A percentile compares a stretch with the other conserved stretches of the same genome.
Evolutionary conservation across 805 yeast species (phyloP).

Genomic region (Lipomyces yamanashiensis): DNA sequence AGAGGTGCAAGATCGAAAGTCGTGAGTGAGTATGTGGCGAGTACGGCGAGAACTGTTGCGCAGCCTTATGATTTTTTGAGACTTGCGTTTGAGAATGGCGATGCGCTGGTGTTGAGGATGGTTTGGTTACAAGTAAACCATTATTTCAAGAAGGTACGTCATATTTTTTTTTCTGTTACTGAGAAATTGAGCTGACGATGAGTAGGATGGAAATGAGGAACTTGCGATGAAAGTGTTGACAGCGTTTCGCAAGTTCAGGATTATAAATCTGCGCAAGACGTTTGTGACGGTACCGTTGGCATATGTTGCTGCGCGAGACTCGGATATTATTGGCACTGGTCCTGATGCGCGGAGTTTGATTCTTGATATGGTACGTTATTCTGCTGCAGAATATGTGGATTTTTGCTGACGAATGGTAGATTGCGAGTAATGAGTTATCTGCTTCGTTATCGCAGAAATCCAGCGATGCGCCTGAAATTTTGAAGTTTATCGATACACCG

Average conservation of each 20-base stretch:
- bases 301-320: constrained; percentile 20
- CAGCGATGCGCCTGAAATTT: background rate
- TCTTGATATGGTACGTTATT: constrained; percentile 25
- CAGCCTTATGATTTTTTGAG: constrained; percentile 33
- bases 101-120: constrained; percentile 13
- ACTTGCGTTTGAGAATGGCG: constrained; percentile 18
- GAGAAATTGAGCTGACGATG: background rate
- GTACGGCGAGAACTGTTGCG: constrained; percentile 16
- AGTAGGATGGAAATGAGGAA: constrained; percentile 26
- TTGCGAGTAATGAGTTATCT: constrained; percentile 7
- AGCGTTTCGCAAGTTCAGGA: constrained; percentile 30
- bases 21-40: constrained; percentile 16
- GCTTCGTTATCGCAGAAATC: constrained; percentile 23
- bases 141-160: constrained; percentile 16
- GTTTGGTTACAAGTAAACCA: constrained; percentile 28
- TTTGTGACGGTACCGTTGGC: constrained; percentile 28
- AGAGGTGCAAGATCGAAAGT: constrained; percentile 16
- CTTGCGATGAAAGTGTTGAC: constrained; percentile 22
- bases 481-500: constrained; percentile 15
- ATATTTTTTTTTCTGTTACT: background rate
- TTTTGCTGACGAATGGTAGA: constrained; percentile 11
- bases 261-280: constrained; percentile 19
- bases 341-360: constrained; percentile 15
- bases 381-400: background rate
- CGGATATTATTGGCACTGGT: constrained; percentile 25